Evolutionary conservation across 768 basidiomycete species (phyloP), one percentile per base, ranked within the genome.

Genomic region (Trichaptum fuscoviolaceum): DNA sequence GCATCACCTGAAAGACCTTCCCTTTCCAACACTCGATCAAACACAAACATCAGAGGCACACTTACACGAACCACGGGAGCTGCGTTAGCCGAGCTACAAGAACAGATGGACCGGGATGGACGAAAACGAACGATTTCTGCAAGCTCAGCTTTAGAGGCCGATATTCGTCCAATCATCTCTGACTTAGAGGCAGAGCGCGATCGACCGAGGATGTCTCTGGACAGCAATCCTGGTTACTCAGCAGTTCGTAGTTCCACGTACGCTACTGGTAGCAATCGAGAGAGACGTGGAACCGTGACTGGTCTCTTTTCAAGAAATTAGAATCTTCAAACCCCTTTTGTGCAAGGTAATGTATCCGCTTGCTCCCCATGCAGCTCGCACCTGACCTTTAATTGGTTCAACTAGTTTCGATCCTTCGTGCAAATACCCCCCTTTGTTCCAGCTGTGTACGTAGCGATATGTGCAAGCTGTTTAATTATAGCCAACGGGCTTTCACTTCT

Each of bases 81-180:
- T 15, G 66, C 66, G 8, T 52, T 67, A 18, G 30, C 30, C 23
- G 66, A 62, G 35, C 35, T 67, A 12, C 66, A 61, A 20, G 30
- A 61, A 23, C 59, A 61, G 23, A 26, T 63, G 23, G 35, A 67
- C 42, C 64, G 66, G 7, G 66, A 67, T 35, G 66, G 57, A 35
- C 66, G 66, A 26, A 67, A 64, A 27, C 66, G 66, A 35, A 52
- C 64, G 25, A 36, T 35, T 23, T 64, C 64, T 24, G 35, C 64
- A 15, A 57, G 26, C n/a, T 64, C 65, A 7, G 27, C 25, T 18
- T 30, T 52, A 25, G 63, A 34, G 18, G 63, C 34, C n/a, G 52
- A 42, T 5, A 57, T 34, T 26, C n/a, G 65, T 27, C 34, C 25
- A 36, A 20, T 63, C 58, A 42, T 62, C 58, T 25, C 23, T 25